Conservation (phyloP, 345 rosid genomes). For the Heritiera fomes region DNA sequence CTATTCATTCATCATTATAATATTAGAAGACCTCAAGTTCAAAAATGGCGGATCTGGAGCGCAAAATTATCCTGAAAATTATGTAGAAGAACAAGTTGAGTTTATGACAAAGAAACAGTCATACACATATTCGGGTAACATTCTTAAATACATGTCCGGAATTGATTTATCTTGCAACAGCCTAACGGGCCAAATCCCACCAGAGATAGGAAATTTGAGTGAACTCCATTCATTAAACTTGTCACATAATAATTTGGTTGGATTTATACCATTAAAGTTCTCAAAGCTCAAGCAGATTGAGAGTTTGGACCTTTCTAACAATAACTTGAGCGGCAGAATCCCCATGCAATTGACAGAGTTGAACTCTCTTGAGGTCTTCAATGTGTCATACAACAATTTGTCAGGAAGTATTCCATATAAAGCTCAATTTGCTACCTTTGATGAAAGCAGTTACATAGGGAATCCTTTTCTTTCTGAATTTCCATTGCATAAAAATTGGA, state of each 20-base stretch:
- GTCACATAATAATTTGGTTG: background rate
- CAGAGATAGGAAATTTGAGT: background rate
- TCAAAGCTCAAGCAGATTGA: background rate
- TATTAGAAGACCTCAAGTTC: background rate
- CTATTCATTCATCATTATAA: no score
- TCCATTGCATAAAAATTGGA: background rate
- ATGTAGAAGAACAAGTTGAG: background rate
- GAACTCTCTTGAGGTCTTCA: background rate
- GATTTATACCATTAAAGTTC: background rate
- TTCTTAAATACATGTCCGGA: background rate
- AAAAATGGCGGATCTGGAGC: no score
- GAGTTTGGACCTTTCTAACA: conserved; percentile 28
- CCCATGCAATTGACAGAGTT: conserved; percentile 24
- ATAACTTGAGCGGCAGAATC: conserved; percentile 23
- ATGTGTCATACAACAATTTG: conserved; percentile 14
- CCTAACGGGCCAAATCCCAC: background rate
- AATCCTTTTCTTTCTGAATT: conserved; percentile 8
- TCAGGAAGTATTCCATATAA: background rate
- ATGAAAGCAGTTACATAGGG: background rate
- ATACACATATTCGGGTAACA: background rate
- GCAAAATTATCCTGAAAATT: background rate
- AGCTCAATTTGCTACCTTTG: conserved; percentile 20
- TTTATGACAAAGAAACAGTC: background rate
- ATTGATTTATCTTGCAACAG: conserved; percentile 6
- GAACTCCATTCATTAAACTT: background rate